These are phyloP conservation scores for Colletotrichum trifolii DNA, from an alignment of 2,329 filamentous ascomycete species.

Conservation along the genomic window DNA sequence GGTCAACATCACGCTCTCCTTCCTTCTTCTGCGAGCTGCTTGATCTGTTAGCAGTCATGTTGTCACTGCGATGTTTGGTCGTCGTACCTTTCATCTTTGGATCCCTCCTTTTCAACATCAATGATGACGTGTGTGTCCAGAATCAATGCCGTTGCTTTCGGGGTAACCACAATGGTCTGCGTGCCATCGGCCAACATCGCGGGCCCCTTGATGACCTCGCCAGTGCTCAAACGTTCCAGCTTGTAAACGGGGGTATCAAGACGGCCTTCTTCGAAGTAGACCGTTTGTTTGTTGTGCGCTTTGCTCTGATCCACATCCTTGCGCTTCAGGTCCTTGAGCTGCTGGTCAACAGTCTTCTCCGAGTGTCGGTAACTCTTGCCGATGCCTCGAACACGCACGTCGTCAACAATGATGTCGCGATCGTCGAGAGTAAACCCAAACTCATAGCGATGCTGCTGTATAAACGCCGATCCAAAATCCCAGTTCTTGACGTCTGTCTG, in stretches of 20 bases:
- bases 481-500: slow-evolving; percentile 74
- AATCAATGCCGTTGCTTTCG: slow-evolving; percentile 78
- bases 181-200: slow-evolving; percentile 89
- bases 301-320: slow-evolving; percentile 68
- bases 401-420: slow-evolving; percentile 89
- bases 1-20: slow-evolving; percentile 60
- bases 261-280: slow-evolving; percentile 88
- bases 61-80: slow-evolving; percentile 36
- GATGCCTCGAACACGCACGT: slow-evolving; percentile 88
- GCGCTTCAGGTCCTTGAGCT: slow-evolving; percentile 76
- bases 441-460: slow-evolving; percentile 89
- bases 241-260: slow-evolving; percentile 85
- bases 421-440: slow-evolving; percentile 90
- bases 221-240: slow-evolving; percentile 77
- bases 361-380: slow-evolving; percentile 86
- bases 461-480: slow-evolving; percentile 86
- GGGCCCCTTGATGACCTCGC: slow-evolving; percentile 80
- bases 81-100: slow-evolving; percentile 42
- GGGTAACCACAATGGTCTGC: slow-evolving; percentile 92
- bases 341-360: slow-evolving; percentile 85
- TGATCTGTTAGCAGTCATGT: background rate
- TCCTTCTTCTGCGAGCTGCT: slow-evolving; percentile 39
- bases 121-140: slow-evolving; percentile 91
- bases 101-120: slow-evolving; percentile 73
- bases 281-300: slow-evolving; percentile 69